These are phyloP conservation scores for Globisporangium acanthophoron DNA, from an alignment of 352 stramenopile species.

Conservation along the genomic window DNA sequence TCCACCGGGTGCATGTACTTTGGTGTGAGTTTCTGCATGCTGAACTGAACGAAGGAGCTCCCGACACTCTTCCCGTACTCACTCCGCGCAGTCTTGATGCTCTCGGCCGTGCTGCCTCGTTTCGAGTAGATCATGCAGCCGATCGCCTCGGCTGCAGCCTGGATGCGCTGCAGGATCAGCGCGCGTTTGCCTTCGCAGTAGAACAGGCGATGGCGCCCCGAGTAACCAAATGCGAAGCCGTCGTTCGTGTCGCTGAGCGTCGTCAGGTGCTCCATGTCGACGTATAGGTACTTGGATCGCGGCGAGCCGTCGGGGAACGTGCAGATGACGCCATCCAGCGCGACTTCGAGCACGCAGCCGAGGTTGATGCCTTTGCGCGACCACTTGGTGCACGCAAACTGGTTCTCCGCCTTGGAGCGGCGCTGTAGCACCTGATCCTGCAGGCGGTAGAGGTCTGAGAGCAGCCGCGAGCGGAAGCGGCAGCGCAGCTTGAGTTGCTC, in stretches of 20 bases:
- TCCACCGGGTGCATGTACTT: constrained; percentile 49
- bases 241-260: constrained; percentile 45
- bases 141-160: constrained; percentile 47
- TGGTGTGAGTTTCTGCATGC: constrained; percentile 56
- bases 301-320: constrained; percentile 26
- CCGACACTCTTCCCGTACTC: constrained; percentile 41
- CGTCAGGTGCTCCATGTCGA: constrained; percentile 76
- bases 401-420: constrained; percentile 22
- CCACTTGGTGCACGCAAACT: constrained; percentile 66
- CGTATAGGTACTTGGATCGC: constrained; percentile 78
- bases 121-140: constrained; percentile 45
- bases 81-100: constrained; percentile 39
- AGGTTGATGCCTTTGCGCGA: constrained; percentile 37
- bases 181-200: constrained; percentile 50
- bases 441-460: constrained; percentile 77
- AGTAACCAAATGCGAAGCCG: constrained; percentile 63
- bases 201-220: constrained; percentile 60
- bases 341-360: constrained; percentile 50
- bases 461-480: constrained; percentile 62
- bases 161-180: constrained; percentile 49
- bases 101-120: constrained; percentile 28
- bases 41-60: constrained; percentile 66
- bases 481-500: constrained; percentile 78
- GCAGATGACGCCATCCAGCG: constrained; percentile 50
- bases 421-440: constrained; percentile 46